phyloP scores from a whole-genome alignment of 257 asterid species.

The Oldenlandia corymbosa region DNA sequence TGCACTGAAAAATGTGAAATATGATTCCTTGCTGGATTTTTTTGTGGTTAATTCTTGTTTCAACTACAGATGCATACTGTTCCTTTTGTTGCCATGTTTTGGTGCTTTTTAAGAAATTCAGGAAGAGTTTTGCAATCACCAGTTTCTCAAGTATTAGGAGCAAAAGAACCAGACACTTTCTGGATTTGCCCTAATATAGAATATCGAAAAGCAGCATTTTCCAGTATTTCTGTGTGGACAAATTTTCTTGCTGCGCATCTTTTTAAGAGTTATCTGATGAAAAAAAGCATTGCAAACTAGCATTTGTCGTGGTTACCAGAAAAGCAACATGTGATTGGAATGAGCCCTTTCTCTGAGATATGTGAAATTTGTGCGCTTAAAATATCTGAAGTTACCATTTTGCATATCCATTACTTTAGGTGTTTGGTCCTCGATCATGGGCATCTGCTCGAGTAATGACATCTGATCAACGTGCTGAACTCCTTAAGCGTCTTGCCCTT shows the following conservation, averaged over 20 bases:
- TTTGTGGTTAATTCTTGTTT: neutral
- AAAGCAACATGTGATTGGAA: no score
- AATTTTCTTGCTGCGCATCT: neutral
- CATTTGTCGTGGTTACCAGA: no score
- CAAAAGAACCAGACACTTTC: neutral
- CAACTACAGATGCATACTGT: neutral
- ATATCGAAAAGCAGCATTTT: neutral
- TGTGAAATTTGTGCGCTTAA: neutral
- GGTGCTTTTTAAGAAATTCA: no score
- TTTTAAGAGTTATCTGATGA: neutral
- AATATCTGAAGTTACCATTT: neutral
- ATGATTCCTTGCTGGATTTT: neutral
- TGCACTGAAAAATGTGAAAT: neutral
- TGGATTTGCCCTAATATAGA: neutral
- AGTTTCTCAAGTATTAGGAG: neutral
- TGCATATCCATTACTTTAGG: neutral
- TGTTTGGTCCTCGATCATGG: slow-evolving; percentile 53
- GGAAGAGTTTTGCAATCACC: no score
- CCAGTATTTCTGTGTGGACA: neutral
- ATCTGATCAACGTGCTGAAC: slow-evolving; percentile 68
- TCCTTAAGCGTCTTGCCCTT: slow-evolving; percentile 48
- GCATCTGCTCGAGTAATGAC: slow-evolving; percentile 63
- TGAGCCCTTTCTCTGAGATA: no score
- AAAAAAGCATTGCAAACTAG: neutral
- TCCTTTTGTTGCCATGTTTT: slow-evolving; percentile 5